Evolutionary conservation across 306 rosid species (phyloP).

Genomic region (Rosa multiflora): DNA sequence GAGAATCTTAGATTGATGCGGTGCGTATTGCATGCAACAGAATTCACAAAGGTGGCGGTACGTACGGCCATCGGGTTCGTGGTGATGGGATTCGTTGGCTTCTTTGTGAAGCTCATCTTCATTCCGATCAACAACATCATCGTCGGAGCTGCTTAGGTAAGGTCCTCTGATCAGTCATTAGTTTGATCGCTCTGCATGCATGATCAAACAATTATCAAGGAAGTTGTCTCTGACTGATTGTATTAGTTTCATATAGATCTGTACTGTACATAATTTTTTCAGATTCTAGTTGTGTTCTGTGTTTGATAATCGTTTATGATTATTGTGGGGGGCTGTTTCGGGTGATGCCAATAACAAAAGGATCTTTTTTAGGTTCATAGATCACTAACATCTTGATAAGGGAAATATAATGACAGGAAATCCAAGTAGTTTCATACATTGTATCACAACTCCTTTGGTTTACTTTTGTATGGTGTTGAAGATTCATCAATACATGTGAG

Average conservation of each 20-base stretch:
- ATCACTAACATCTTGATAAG: no score
- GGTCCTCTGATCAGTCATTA: background rate
- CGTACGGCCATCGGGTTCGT: conserved; percentile 80
- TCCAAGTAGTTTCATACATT: no score
- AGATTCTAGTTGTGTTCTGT: no score
- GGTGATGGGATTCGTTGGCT: conserved; percentile 82
- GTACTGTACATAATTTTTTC: background rate
- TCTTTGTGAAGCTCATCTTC: conserved; percentile 76
- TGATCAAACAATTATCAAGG: no score
- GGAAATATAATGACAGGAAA: no score
- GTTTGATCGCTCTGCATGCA: no score
- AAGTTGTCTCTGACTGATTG: no score
- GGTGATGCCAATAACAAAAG: no score
- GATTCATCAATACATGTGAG: background rate
- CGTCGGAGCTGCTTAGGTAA: conserved; percentile 68
- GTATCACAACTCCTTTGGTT: no score
- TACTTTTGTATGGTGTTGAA: background rate
- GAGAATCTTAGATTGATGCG: background rate
- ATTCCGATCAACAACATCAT: conserved; percentile 81
- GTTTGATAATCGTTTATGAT: no score
- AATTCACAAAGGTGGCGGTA: conserved; percentile 74
- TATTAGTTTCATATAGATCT: background rate
- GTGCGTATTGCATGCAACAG: conserved; percentile 24
- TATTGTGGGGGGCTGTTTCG: no score
- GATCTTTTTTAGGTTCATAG: no score